phyloP scores from a whole-genome alignment of 805 yeast species.

The Myxozyma kluyveri region DNA sequence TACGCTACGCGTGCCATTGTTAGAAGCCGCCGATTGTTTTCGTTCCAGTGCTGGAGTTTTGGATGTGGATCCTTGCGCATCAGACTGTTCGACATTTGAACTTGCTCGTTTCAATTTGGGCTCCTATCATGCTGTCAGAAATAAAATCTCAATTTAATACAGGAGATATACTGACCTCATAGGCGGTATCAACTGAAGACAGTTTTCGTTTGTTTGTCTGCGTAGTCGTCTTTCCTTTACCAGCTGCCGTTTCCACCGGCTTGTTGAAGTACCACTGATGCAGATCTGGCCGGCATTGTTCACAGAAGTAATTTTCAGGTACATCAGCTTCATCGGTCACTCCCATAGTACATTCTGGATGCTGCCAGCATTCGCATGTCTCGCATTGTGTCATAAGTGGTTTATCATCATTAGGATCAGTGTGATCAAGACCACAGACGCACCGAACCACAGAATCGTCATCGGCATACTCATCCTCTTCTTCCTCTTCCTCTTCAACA shows the following conservation, averaged over 20 bases:
- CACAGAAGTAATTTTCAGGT: constrained; percentile 56
- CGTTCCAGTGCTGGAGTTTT: too few relatives aligned
- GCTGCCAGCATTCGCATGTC: constrained; percentile 67
- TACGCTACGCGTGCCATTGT: not conserved
- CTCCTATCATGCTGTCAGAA: not conserved
- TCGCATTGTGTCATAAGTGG: constrained; percentile 65
- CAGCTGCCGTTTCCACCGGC: constrained; percentile 1
- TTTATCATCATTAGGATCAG: constrained; percentile 38
- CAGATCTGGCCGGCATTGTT: constrained; percentile 47
- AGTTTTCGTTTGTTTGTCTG: constrained; percentile 6
- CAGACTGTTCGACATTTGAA: too few relatives aligned
- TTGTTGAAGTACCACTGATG: constrained; percentile 15
- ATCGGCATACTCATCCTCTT: constrained; percentile 24
- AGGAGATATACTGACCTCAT: too few relatives aligned
- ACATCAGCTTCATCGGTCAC: constrained; percentile 42
- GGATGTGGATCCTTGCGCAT: too few relatives aligned
- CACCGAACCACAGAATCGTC: constrained; percentile 33
- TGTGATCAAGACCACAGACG: constrained; percentile 35
- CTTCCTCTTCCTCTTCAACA: constrained; percentile 7
- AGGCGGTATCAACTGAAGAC: too few relatives aligned
- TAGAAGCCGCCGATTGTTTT: too few relatives aligned
- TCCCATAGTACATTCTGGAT: constrained; percentile 58
- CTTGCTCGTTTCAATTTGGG: not conserved
- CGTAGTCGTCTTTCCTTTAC: constrained; percentile 22
- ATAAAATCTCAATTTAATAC: too few relatives aligned